Evolutionary conservation across 495 filamentous ascomycete species (phyloP), one percentile per base, ranked within the genome.

Genomic region (Immersiella caudata): DNA sequence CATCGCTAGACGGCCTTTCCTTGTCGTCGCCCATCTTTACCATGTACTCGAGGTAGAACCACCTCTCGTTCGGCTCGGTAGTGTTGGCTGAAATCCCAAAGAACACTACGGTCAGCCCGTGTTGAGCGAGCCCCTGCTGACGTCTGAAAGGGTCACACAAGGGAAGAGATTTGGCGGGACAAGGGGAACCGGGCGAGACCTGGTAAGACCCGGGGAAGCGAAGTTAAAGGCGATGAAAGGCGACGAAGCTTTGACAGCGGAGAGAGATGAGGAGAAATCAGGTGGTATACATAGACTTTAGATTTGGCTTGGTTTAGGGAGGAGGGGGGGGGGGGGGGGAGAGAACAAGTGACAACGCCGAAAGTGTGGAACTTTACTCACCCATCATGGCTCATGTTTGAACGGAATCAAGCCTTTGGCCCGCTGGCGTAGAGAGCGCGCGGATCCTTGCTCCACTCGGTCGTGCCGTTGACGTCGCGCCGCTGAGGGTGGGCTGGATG

Each of bases 1-100:
- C 74, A 40, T 76, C 78, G 70, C 71, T 76, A 11, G 68, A 73
- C 26, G 65, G 71, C 63, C 70, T 73, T 22, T 75, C 73, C 62
- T 77, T 66, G 36, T 75, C 74, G 40, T 64, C 67, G 40, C 46
- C 64, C 74, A 76, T 76, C 18, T 68, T 69, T 16, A 59, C 56
- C 12, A 57, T 52, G 24, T 66, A 58, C 59, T 73, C 74, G 33
- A 67, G n/a, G 62, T 74, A 64, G 29, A 65, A 62, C 24, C 52
- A 29, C 36, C 54, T 63, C 54, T 33, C 64, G 54, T 46, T 60
- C 36, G 56, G 29, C 14, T 60, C 49, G 35, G 33, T 55, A 29
- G 59, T 35, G 21, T 60, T 66, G 55, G 64, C 63, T 66, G 18
- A 7, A 12, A 36, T 14, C 8, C 35, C 12, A 58, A 49, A n/a